Evolutionary conservation across 2,329 filamentous ascomycete species (phyloP).

Genomic region (Penicillium concentricum): DNA sequence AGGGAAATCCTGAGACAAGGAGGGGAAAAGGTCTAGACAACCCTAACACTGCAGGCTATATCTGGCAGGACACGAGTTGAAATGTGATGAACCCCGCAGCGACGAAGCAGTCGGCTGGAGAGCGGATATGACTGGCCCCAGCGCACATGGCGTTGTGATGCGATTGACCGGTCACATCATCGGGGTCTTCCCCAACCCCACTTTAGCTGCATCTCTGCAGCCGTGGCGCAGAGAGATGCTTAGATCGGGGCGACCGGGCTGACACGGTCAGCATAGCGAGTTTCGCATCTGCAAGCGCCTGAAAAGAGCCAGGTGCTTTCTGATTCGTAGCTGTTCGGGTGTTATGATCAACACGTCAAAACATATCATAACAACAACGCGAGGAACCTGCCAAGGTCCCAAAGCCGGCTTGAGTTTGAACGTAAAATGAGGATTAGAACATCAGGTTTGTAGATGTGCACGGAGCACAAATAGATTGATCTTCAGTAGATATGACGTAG

Average conservation of each 20-base stretch:
- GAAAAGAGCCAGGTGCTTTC: not conserved
- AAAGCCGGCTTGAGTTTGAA: not conserved
- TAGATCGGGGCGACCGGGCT: conserved; percentile 11
- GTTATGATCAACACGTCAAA: not conserved
- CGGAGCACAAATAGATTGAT: conserved; percentile 2
- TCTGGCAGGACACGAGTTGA: conserved; percentile 3
- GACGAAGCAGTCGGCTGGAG: conserved; percentile 16
- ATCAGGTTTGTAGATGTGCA: conserved; percentile 8
- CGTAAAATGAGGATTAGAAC: not conserved
- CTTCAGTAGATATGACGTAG: conserved; percentile 20
- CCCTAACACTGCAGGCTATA: not conserved
- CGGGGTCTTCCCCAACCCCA: conserved; percentile 15
- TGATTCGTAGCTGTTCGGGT: not conserved
- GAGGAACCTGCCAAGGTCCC: not conserved
- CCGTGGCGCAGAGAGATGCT: conserved; percentile 14
- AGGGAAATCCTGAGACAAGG: not conserved
- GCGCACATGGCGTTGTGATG: conserved; percentile 26
- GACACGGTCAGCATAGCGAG: conserved; percentile 3
- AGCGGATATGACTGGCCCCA: conserved; percentile 18
- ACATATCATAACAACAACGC: not conserved
- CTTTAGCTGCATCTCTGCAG: conserved; percentile 4
- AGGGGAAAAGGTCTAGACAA: conserved; percentile 11
- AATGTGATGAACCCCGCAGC: conserved; percentile 29
- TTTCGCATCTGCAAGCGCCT: conserved; percentile 10
- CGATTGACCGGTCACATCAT: conserved; percentile 26